These are phyloP conservation scores for Metschnikowia amazonensis DNA, from an alignment of 805 yeast genomes.

Conservation along the genomic window DNA sequence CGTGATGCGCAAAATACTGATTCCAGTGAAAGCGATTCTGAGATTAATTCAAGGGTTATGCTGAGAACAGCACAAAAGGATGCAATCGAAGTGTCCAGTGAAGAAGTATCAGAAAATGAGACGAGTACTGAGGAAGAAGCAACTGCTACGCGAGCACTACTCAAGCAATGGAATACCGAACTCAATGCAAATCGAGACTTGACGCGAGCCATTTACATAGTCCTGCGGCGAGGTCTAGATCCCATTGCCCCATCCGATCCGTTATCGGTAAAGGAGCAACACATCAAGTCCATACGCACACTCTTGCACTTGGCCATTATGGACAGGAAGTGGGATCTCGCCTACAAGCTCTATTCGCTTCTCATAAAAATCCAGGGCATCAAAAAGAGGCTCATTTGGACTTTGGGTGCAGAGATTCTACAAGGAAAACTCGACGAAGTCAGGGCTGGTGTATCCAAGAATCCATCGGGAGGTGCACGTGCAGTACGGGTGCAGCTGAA, in stretches of 20 bases:
- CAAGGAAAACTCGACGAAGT: slow-evolving; percentile 1
- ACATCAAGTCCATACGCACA: slow-evolving; percentile 28
- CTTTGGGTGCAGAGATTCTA: slow-evolving; percentile 58
- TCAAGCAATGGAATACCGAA: slow-evolving; percentile 8
- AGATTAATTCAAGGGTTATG: background rate
- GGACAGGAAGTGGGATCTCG: slow-evolving; percentile 50
- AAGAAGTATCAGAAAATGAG: background rate
- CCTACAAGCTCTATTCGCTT: slow-evolving; percentile 50
- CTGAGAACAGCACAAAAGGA: background rate
- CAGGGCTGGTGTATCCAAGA: slow-evolving; percentile 3
- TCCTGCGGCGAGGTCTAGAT: slow-evolving; percentile 13
- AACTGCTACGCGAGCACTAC: slow-evolving; percentile 5
- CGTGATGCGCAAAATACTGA: background rate
- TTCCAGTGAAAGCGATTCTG: background rate
- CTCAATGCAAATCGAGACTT: slow-evolving; percentile 7
- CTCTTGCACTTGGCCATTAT: slow-evolving; percentile 49
- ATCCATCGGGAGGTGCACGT: background rate
- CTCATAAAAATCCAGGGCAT: slow-evolving; percentile 46
- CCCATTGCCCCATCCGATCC: background rate
- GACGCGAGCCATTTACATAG: slow-evolving; percentile 5
- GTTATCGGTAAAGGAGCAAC: background rate
- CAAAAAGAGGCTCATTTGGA: slow-evolving; percentile 61
- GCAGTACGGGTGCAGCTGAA: background rate
- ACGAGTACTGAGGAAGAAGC: background rate
- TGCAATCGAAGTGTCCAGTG: background rate